Evolutionary conservation across 2,329 filamentous ascomycete species (phyloP), one percentile per base, ranked within the genome.

Genomic region (Fusarium coicis): DNA sequence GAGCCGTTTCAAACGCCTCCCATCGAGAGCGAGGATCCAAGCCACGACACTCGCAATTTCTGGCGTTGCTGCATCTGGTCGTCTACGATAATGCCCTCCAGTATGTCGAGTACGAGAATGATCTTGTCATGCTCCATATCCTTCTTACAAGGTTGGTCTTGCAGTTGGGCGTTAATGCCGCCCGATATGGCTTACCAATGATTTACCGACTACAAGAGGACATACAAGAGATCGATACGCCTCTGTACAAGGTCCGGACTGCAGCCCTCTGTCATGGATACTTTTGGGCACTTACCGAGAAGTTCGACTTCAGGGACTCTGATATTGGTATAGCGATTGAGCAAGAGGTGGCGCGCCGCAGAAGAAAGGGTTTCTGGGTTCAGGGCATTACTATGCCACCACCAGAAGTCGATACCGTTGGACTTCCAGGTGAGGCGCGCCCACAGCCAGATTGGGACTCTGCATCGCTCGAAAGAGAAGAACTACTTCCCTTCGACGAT

Each of bases 261-360:
- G 94, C 93, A 36, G 95, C 93, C 78, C 84, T 98, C 63, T 93
- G 96, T 56, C 93, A 97, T 78, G 95, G 94, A 14, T 98, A 98
- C 81, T 91, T 98, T 66, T 96, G 93, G 92, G 89, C 90, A 2
- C 80, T 98, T 68, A 91, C 89, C 9, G 92, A 95, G 66, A 91
- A 90, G 62, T 95, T 97, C 70, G 89, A 93, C 50, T 92, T 97
- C 69, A 92, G 95, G 60, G 86, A 86, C 11, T 91, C 92, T 0
- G 85, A 87, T 1, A 87, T 93, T 23, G 95, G 94, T 12, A 87
- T 88, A 58, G 90, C 90, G 12, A 90, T 98, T 39, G 88, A 92
- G 61, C 90, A 89, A 64, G 95, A 97, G 80, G 93, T 98, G 65
- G 86, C 88, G 16, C 88, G 93, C 56, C 89, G 96, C 43, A 92